Percentiles rank a stretch among this genome's conserved stretches.
phyloP scores from a whole-genome alignment of 2,329 filamentous ascomycete species.

The Botryotinia globosa region DNA sequence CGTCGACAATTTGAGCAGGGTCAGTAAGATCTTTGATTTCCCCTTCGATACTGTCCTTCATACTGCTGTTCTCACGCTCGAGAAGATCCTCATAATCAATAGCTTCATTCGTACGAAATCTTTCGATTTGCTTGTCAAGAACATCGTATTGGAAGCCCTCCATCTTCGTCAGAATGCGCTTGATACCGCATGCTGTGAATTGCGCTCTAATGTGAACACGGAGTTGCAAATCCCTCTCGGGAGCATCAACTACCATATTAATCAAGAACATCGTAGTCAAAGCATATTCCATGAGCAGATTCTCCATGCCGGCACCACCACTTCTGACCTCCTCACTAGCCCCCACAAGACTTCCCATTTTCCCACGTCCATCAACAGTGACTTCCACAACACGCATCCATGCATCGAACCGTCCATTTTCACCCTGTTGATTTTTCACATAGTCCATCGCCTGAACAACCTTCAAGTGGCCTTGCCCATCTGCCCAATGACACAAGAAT shows the following conservation, averaged over 20 bases:
- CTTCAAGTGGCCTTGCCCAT: slow-evolving; percentile 84
- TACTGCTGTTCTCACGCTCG: slow-evolving; percentile 84
- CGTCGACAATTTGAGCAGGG: slow-evolving; percentile 88
- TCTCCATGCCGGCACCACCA: slow-evolving; percentile 97
- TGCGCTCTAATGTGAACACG: slow-evolving; percentile 93
- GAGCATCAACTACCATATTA: slow-evolving; percentile 94
- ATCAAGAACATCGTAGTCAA: slow-evolving; percentile 91
- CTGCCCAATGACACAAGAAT: slow-evolving; percentile 91
- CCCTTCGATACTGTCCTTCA: slow-evolving; percentile 66
- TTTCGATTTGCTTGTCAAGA: slow-evolving; percentile 96
- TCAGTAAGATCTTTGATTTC: slow-evolving; percentile 91
- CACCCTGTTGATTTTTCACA: slow-evolving; percentile 81
- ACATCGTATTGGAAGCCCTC: slow-evolving; percentile 97
- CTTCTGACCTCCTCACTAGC: slow-evolving; percentile 95
- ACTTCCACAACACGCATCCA: slow-evolving; percentile 99
- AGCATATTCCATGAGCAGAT: slow-evolving; percentile 97
- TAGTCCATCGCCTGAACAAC: slow-evolving; percentile 91
- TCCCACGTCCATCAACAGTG: slow-evolving; percentile 92
- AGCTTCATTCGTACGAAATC: slow-evolving; percentile 87
- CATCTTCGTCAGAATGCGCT: slow-evolving; percentile 93
- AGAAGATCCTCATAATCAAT: slow-evolving; percentile 98
- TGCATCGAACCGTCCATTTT: slow-evolving; percentile 93
- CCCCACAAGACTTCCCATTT: slow-evolving; percentile 97
- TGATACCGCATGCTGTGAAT: slow-evolving; percentile 93
- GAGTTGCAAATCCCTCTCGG: slow-evolving; percentile 83